Evolutionary conservation across 768 basidiomycete species (phyloP).

Genomic region (Coprinellus micaceus): DNA sequence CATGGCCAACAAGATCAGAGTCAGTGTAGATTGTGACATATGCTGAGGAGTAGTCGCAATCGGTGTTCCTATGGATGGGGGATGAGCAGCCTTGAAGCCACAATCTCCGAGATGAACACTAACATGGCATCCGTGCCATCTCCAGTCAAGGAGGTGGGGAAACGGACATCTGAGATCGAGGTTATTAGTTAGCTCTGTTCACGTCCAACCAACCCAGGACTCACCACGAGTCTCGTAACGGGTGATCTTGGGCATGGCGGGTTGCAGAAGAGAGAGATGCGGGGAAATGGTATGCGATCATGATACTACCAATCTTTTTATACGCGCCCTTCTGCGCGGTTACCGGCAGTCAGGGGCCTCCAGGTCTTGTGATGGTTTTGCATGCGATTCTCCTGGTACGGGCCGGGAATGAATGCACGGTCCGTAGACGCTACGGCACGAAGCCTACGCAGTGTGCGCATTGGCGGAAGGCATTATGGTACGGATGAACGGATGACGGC

Average conservation of each 20-base stretch:
- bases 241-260: slow-evolving; percentile 31
- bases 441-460: too few species aligned
- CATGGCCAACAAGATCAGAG: slow-evolving; percentile 78
- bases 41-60: slow-evolving; percentile 94
- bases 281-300: neutral
- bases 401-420: too few species aligned
- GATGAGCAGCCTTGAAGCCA: neutral
- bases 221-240: slow-evolving; percentile 32
- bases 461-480: too few species aligned
- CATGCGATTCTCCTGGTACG: too few species aligned
- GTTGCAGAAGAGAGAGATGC: neutral
- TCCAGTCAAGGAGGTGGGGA: slow-evolving; percentile 86
- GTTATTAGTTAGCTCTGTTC: neutral
- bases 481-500: too few species aligned
- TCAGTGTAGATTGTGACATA: slow-evolving; percentile 79
- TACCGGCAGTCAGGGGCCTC: too few species aligned
- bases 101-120: slow-evolving; percentile 12
- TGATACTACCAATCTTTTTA: neutral
- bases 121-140: slow-evolving; percentile 95
- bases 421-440: too few species aligned
- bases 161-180: slow-evolving; percentile 71
- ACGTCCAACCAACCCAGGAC: slow-evolving; percentile 3
- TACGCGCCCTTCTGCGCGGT: neutral
- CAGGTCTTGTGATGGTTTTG: too few species aligned
- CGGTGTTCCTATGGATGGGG: slow-evolving; percentile 71